Evolutionary conservation across 1,284 basidiomycete genomes (phyloP).

Genomic region (Cryptococcus maquisensis): DNA sequence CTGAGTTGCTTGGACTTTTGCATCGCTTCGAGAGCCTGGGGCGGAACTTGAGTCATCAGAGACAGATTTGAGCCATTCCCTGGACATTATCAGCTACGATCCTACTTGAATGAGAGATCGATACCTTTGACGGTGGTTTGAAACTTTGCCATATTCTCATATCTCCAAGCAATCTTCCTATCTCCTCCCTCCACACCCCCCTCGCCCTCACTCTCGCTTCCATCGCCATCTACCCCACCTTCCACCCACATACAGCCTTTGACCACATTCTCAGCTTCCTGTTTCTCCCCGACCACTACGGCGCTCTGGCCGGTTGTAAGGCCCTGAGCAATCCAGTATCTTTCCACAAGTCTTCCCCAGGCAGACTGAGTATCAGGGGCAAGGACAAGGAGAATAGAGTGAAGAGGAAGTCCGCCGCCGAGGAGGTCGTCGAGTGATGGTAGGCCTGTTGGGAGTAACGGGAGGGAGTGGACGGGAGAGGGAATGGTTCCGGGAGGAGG

Average conservation of each 20-base stretch:
- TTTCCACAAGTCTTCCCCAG: conserved; percentile 79
- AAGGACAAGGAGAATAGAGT: conserved; percentile 66
- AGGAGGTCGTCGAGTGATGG: conserved; percentile 94
- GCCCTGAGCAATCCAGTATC: conserved; percentile 85
- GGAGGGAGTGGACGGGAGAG: conserved; percentile 60
- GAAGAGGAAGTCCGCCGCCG: conserved; percentile 85
- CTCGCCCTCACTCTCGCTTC: conserved; percentile 51
- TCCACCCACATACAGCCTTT: conserved; percentile 75
- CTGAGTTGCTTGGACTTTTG: conserved; percentile 15
- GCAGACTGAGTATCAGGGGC: conserved; percentile 78
- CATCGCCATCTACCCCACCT: conserved; percentile 42
- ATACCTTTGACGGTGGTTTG: conserved; percentile 66
- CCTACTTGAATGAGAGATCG: not conserved
- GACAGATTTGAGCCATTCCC: conserved; percentile 16
- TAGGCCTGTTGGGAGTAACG: conserved; percentile 78
- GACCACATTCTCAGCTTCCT: conserved; percentile 53
- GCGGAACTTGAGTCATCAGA: conserved; percentile 29
- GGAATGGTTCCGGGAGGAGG: conserved; percentile 56
- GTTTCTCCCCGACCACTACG: conserved; percentile 61
- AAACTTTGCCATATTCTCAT: conserved; percentile 85
- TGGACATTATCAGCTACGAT: not conserved
- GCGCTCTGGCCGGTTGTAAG: conserved; percentile 66
- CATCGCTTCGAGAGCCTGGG: conserved; percentile 14
- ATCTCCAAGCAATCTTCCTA: conserved; percentile 87
- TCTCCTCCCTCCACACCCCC: conserved; percentile 45